These are phyloP conservation scores for Trametes cingulata DNA, from an alignment of 768 basidiomycete genomes.

Conservation along the genomic window DNA sequence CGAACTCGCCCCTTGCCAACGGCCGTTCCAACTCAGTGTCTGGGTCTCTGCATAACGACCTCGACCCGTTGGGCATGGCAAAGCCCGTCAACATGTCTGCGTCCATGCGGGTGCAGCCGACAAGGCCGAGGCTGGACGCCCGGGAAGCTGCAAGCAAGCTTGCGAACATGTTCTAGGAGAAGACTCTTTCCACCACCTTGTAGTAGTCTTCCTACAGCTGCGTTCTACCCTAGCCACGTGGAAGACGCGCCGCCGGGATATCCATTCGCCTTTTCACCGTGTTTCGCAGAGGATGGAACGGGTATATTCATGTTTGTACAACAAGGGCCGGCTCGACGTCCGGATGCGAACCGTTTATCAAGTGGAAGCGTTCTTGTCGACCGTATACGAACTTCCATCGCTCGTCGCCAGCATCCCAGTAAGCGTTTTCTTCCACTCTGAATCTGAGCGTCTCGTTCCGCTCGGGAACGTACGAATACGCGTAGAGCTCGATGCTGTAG, in stretches of 20 bases:
- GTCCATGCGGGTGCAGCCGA: constrained; percentile 73
- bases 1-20: constrained; percentile 12
- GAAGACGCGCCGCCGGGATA: background rate
- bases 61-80: constrained; percentile 68
- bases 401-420: constrained; percentile 40
- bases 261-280: background rate
- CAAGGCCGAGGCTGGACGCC: constrained; percentile 76
- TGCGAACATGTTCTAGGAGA: constrained; percentile 78
- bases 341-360: constrained; percentile 33
- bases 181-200: background rate
- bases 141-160: constrained; percentile 86
- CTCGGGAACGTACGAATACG: constrained; percentile 50
- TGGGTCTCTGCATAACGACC: constrained; percentile 23
- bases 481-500: constrained; percentile 56
- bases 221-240: background rate
- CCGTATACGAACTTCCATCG: constrained; percentile 53
- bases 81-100: constrained; percentile 66
- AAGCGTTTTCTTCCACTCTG: constrained; percentile 46
- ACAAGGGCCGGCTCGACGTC: background rate
- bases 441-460: constrained; percentile 49
- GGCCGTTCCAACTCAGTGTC: constrained; percentile 19
- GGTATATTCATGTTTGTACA: constrained; percentile 11
- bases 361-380: constrained; percentile 48
- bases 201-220: background rate
- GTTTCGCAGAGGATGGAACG: background rate